phyloP scores from a whole-genome alignment of 2,329 filamentous ascomycete genomes.

The Trichoderma koningiopsis region DNA sequence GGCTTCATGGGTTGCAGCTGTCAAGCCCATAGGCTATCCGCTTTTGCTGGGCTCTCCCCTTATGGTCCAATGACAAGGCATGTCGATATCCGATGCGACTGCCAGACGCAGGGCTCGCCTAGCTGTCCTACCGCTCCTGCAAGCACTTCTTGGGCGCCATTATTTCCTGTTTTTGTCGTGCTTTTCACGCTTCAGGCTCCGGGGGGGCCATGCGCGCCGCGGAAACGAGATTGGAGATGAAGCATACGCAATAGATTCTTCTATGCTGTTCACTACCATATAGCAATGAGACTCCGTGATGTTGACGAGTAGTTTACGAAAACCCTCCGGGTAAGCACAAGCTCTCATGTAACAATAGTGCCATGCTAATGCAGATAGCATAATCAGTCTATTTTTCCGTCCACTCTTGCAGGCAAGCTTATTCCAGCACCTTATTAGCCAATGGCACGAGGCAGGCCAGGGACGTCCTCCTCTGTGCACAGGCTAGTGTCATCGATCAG shows the following conservation, averaged over 20 bases:
- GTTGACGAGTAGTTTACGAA: not conserved
- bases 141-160: not conserved
- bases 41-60: not conserved
- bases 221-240: not conserved
- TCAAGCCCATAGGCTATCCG: constrained; percentile 1
- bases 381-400: not conserved
- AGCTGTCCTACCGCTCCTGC: not conserved
- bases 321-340: not conserved
- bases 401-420: not conserved
- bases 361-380: constrained; percentile 7
- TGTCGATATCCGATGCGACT: constrained; percentile 16
- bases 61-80: not conserved
- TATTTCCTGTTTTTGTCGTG: not conserved
- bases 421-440: not conserved
- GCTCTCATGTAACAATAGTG: not conserved
- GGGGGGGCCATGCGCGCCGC: not conserved
- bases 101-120: constrained; percentile 2
- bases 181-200: not conserved
- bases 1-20: constrained; percentile 3
- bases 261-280: not conserved
- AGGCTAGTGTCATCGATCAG: not conserved
- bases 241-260: not conserved
- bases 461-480: not conserved
- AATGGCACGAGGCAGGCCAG: not conserved
- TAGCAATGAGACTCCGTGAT: not conserved